Base-by-base conservation (phyloP, 2,329 filamentous ascomycete species). In the Botrytis fragariae region DNA sequence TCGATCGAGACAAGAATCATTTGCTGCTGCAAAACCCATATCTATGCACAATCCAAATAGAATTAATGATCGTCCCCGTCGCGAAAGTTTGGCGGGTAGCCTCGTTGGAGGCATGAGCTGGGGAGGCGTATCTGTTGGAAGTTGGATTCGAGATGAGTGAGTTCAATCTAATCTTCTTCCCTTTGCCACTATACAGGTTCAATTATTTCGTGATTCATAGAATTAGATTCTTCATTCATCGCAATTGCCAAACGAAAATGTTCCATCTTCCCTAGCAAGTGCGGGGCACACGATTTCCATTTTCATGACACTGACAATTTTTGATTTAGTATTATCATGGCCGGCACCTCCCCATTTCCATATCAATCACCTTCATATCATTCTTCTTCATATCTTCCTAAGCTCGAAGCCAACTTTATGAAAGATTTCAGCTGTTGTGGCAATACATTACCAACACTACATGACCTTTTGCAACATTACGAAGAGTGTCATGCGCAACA, bases 81-180 rank as follows among this genome's bases (percentile, higher is more conserved):
- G 89, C 77, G 90, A 91, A 81, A 89, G 86, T 73, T 82, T 91
- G 48, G 89, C 89, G 25, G 89, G 89, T 67, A 91, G 89, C 80
- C 82, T 91, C 73, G 89, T 91, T 84, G 92, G 91, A 76, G 95
- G 95, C 79, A 94, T 97, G 91, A 98, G 95, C 83, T 99, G 95
- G 95, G 95, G 95, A 81, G 95, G 95, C 77, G 90, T 97, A 74
- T 98, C 95, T 14, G 93, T 98, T 77, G 95, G 95, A 76, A 98
- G 95, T 81, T 98, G 97, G 87, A 96, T 99, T 83, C 89, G 93
- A 83, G 95, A 99, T 85, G 96, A 99, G 96, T 99, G 90, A 90
- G 95, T 91, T 70, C 29, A 39, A 60, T 44, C 37, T 5, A 25
- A 42, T 48, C 25, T 35, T 48, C 5, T 54, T 54, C 48, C 1